Conservation (phyloP, 192 early-diverging fungal species). For the Coemansia sp. region DNA sequence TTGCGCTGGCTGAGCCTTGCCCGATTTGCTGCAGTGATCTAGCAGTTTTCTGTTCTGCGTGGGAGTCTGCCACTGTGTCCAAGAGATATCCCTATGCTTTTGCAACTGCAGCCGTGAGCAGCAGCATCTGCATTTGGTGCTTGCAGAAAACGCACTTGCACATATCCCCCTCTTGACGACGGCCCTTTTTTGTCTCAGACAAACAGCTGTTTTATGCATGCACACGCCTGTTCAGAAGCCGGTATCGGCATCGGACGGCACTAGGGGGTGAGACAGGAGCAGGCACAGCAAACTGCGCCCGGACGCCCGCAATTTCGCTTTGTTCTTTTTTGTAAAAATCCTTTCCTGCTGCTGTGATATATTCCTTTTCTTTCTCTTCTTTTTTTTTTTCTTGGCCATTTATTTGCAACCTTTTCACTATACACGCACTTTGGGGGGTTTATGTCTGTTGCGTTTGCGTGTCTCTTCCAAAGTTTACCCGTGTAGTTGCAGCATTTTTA, state of each 20-base stretch:
- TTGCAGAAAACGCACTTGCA: too few relatives aligned
- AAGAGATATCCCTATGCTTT: not conserved
- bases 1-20: slow-evolving; percentile 1
- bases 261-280: not conserved
- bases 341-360: slow-evolving; percentile 5
- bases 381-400: slow-evolving; percentile 6
- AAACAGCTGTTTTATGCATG: slow-evolving; percentile 4
- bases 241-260: slow-evolving; percentile 20
- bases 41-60: not conserved
- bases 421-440: too few relatives aligned
- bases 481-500: slow-evolving; percentile 5
- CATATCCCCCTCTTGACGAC: too few relatives aligned
- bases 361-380: slow-evolving; percentile 3
- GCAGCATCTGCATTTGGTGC: too few relatives aligned
- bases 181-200: too few relatives aligned
- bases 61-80: not conserved
- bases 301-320: slow-evolving; percentile 5
- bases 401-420: not conserved
- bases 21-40: slow-evolving; percentile 5
- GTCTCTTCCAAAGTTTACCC: not conserved
- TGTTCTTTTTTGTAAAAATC: not conserved
- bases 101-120: not conserved
- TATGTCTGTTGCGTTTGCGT: slow-evolving; percentile 1
- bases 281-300: slow-evolving; percentile 5
- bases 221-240: slow-evolving; percentile 17